A percentile compares a stretch with the other conserved stretches of the same genome.
Evolutionary conservation across 441 rosid species (phyloP).

Genomic region (Flueggea neowawraea): DNA sequence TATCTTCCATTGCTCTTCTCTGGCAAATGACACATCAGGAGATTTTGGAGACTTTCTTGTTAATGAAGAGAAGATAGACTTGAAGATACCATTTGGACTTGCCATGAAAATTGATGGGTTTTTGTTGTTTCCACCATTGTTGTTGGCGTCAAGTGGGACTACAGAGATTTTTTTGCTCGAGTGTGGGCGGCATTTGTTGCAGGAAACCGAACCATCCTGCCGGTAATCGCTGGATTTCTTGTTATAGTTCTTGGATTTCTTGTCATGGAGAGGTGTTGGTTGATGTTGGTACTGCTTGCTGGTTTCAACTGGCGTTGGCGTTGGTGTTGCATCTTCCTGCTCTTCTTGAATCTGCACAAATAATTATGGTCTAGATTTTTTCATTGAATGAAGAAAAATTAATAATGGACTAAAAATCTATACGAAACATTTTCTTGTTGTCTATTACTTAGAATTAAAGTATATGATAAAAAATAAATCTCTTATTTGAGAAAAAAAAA

Average conservation of each 20-base stretch:
- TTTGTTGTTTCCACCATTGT: conserved; percentile 29
- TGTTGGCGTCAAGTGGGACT: conserved; percentile 65
- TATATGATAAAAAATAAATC: not conserved
- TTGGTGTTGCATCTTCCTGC: conserved; percentile 40
- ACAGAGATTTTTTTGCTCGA: conserved; percentile 82
- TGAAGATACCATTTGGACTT: conserved; percentile 79
- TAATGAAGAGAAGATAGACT: conserved; percentile 63
- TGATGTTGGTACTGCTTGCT: conserved; percentile 25
- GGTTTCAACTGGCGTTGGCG: conserved; percentile 16
- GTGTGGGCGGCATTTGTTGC: conserved; percentile 86
- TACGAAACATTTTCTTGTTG: not conserved
- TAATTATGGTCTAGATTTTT: not conserved
- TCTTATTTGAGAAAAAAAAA: not conserved
- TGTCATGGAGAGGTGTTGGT: conserved; percentile 64
- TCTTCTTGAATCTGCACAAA: conserved; percentile 69
- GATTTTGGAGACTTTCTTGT: conserved; percentile 65
- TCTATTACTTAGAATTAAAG: no score
- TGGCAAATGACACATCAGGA: conserved; percentile 20
- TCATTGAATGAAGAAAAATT: no score
- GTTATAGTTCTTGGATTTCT: conserved; percentile 31
- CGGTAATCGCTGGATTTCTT: not conserved
- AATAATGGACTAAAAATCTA: no score
- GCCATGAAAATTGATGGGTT: conserved; percentile 41
- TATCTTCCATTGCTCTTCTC: conserved; percentile 77
- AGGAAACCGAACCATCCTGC: conserved; percentile 53